Evolutionary conservation across 495 filamentous ascomycete species (phyloP), one percentile per base, ranked within the genome.

Genomic region (Penicillium lagena): DNA sequence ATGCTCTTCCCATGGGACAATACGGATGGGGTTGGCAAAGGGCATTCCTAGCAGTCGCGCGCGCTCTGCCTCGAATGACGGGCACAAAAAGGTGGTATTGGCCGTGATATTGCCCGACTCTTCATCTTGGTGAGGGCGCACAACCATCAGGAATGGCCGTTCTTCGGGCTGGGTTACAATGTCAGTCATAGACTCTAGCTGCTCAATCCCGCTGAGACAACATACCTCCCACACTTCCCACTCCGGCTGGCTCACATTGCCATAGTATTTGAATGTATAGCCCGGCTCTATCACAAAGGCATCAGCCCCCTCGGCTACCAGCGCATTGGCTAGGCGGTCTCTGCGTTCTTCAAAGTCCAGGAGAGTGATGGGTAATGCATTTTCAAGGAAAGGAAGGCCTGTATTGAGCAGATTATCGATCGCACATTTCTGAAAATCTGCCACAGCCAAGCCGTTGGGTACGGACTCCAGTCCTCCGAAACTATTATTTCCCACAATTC

Each of bases 261-360:
- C 74, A 49, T 77, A 80, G 42, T 79, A 80, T 57, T 75, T 65
- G 51, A 78, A 78, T 0, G 74, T 76, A 50, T 79, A 81, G 0
- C 76, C 75, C 8, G 77, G 77, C 43, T 79, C 76, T 7, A 77
- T 49, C 5, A 78, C 60, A 42, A 79, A 78, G 2, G 71, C 73
- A 51, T 77, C 72, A 4, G 62, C 62, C 1, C 49, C 55, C 22
- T 68, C 64, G 7, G 57, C 62, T 4, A 65, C 57, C 7, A 80
- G 52, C 7, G 77, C 76, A 40, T 57, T 53, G 2, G 75, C 76
- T 7, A 76, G 57, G 27, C 67, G 64, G 33, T 75, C 59, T 27
- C 76, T 54, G 9, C 74, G 63, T 7, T 66, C 46, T 15, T 71
- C 58, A 44, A 68, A 79, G 39, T 77, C 73, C 1, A 51, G 40